Evolutionary conservation across 176 grass and related monocot genomes (phyloP).

Genomic region (Carex scoparia): DNA sequence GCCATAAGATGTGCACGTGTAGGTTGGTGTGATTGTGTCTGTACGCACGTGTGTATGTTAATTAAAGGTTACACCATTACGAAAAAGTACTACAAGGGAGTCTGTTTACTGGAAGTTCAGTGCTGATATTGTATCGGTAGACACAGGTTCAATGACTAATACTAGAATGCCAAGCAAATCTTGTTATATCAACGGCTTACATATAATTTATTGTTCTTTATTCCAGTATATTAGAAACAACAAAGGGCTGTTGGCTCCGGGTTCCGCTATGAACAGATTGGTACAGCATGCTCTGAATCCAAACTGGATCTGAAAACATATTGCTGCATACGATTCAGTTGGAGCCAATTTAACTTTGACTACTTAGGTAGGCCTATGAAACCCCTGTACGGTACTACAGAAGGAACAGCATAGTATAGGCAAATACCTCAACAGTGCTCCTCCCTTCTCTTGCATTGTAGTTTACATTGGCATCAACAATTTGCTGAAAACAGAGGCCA

Average conservation of each 20-base stretch:
- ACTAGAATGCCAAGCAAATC: background rate
- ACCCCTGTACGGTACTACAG: background rate
- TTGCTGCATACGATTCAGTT: background rate
- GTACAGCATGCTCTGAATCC: background rate
- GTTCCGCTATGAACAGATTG: background rate
- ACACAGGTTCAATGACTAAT: background rate
- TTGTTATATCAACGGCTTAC: background rate
- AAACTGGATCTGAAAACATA: background rate
- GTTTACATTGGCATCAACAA: conserved; percentile 81
- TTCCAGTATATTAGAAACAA: background rate
- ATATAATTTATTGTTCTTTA: background rate
- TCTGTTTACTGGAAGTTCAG: background rate
- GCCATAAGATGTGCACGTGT: background rate
- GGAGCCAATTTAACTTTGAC: background rate
- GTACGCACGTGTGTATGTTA: background rate
- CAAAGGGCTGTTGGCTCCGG: background rate
- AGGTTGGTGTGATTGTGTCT: background rate
- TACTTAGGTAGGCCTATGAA: background rate
- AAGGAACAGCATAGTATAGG: background rate
- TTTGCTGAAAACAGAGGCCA: conserved; percentile 43
- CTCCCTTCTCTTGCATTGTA: conserved; percentile 90
- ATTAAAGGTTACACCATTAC: background rate
- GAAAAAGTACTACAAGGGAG: background rate
- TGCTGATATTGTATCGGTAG: background rate
- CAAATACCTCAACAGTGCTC: conserved; percentile 68